Conservation (phyloP, 2,329 filamentous ascomycete species). For the Colletotrichum sp. region DNA sequence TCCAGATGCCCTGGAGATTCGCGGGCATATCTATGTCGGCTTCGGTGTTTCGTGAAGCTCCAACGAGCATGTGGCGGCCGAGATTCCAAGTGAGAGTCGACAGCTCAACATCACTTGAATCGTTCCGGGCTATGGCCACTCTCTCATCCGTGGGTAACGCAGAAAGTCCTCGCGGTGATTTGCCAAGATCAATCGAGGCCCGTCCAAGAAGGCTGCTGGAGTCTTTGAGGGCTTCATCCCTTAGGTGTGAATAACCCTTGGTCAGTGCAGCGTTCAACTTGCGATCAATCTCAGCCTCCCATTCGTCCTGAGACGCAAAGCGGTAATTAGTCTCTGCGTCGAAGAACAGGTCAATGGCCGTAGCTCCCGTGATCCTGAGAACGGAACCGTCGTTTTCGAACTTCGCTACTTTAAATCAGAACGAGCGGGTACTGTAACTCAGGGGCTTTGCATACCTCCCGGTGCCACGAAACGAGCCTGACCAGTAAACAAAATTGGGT, state of each 20-base stretch:
- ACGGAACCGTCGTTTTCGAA: neutral
- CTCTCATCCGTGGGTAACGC: slow-evolving; percentile 3
- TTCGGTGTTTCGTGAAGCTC: slow-evolving; percentile 25
- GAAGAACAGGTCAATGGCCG: slow-evolving; percentile 29
- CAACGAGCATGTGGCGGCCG: slow-evolving; percentile 35
- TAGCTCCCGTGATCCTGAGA: slow-evolving; percentile 24
- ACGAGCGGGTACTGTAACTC: neutral
- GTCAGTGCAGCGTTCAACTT: slow-evolving; percentile 28
- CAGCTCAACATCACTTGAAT: slow-evolving; percentile 29
- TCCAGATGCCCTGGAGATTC: slow-evolving; percentile 42
- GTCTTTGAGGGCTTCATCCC: slow-evolving; percentile 23
- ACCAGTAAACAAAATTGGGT: slow-evolving; percentile 27
- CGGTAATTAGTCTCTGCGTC: slow-evolving; percentile 30
- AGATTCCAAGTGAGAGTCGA: slow-evolving; percentile 34
- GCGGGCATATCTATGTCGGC: slow-evolving; percentile 29
- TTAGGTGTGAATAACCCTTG: slow-evolving; percentile 18
- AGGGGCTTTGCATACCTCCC: slow-evolving; percentile 16
- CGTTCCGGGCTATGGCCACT: slow-evolving; percentile 12
- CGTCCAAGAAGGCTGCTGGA: slow-evolving; percentile 26
- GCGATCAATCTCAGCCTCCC: slow-evolving; percentile 26
- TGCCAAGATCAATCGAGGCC: slow-evolving; percentile 24
- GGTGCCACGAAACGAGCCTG: slow-evolving; percentile 21
- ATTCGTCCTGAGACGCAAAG: slow-evolving; percentile 23
- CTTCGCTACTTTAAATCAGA: neutral
- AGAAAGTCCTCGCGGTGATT: slow-evolving; percentile 12